These are phyloP conservation scores for Phylloporus sp. DNA, from an alignment of 1,284 basidiomycete genomes.

Conservation along the genomic window DNA sequence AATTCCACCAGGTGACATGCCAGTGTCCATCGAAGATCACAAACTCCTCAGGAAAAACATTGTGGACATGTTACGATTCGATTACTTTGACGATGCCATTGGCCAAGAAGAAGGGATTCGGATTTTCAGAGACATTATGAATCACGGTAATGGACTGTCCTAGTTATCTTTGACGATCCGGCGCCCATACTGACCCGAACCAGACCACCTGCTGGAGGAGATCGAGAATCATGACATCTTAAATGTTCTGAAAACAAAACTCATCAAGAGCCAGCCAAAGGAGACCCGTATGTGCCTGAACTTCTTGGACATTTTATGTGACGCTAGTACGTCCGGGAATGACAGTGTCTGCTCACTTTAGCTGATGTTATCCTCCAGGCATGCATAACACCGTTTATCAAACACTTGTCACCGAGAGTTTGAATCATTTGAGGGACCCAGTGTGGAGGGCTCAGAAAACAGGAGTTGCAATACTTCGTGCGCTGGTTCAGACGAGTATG, in stretches of 20 bases:
- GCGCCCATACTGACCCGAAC: constrained; percentile 9
- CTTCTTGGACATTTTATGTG: constrained; percentile 26
- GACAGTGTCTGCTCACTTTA: not conserved
- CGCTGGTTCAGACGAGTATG: constrained; percentile 1
- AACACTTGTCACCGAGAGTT: not conserved
- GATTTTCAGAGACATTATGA: constrained; percentile 22
- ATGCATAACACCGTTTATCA: too few species aligned
- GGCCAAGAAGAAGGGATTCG: constrained; percentile 35
- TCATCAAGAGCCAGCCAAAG: constrained; percentile 18
- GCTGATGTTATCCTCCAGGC: not conserved
- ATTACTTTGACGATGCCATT: constrained; percentile 20
- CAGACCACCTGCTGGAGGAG: constrained; percentile 27
- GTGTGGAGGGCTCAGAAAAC: not conserved
- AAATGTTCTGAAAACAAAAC: constrained; percentile 25
- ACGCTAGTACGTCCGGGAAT: not conserved
- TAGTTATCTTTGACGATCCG: not conserved
- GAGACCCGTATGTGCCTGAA: constrained; percentile 33
- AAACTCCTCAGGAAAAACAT: constrained; percentile 8
- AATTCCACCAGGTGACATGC: constrained; percentile 9
- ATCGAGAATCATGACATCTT: constrained; percentile 22
- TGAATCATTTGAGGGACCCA: not conserved
- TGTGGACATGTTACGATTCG: constrained; percentile 14
- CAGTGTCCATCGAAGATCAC: constrained; percentile 1
- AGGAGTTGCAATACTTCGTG: not conserved
- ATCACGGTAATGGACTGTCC: constrained; percentile 18